A percentile compares a stretch with the other conserved stretches of the same genome.
These are phyloP conservation scores for Cryptosporidium xiaoi DNA, from an alignment of 169 alveolate species.

Conservation along the genomic window DNA sequence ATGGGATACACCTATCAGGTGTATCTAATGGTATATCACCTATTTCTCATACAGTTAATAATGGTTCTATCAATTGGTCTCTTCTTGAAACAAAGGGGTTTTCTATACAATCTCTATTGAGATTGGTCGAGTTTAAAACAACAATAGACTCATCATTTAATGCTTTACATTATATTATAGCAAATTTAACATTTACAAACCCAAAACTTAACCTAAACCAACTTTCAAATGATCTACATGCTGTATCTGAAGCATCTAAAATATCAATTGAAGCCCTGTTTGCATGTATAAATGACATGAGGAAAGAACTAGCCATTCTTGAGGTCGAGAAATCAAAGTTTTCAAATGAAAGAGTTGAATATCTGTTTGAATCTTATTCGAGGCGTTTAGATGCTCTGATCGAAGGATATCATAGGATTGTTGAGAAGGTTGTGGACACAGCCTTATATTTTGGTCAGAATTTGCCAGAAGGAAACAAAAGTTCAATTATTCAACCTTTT, in stretches of 20 bases:
- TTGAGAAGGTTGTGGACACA: constrained; percentile 65
- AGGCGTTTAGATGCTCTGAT: constrained; percentile 65
- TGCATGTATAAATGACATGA: constrained; percentile 54
- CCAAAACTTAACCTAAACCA: constrained; percentile 36
- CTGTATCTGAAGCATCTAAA: constrained; percentile 68
- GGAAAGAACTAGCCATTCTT: constrained; percentile 46
- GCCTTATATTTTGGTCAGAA: constrained; percentile 69
- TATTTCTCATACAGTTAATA: constrained; percentile 42
- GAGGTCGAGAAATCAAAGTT: constrained; percentile 47
- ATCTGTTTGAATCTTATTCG: constrained; percentile 64
- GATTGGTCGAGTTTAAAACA: constrained; percentile 77
- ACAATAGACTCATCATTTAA: constrained; percentile 77
- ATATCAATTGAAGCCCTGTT: constrained; percentile 61
- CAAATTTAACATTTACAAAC: constrained; percentile 61
- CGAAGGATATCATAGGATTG: constrained; percentile 70
- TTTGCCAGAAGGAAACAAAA: constrained; percentile 42
- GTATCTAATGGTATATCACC: constrained; percentile 36
- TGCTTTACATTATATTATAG: constrained; percentile 77
- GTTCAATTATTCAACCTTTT: constrained; percentile 49
- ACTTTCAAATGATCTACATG: constrained; percentile 51
- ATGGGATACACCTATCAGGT: constrained; percentile 71
- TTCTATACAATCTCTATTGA: constrained; percentile 70
- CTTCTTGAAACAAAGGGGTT: constrained; percentile 77
- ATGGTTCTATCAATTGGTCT: constrained; percentile 67
- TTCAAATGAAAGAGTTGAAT: constrained; percentile 70